Conservation (phyloP, 768 basidiomycete genomes). For the Mrakia hoshinonis region DNA sequence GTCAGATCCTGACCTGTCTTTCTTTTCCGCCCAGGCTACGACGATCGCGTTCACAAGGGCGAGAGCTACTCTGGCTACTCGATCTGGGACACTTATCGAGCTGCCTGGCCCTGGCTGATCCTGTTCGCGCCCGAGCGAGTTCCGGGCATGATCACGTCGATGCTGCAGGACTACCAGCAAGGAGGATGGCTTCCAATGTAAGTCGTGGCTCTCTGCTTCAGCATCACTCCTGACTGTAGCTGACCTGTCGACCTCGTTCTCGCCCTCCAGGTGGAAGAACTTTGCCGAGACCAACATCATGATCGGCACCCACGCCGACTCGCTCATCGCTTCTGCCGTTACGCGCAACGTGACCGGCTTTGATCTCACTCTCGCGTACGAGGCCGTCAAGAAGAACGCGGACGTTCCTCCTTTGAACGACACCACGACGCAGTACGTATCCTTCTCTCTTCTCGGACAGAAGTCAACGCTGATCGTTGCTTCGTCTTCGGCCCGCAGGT, state of each 20-base stretch:
- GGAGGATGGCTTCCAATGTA: constrained; percentile 80
- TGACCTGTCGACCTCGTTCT: neutral
- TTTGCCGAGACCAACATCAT: constrained; percentile 50
- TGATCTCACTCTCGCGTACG: constrained; percentile 58
- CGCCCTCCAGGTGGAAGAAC: constrained; percentile 53
- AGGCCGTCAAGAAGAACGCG: constrained; percentile 66
- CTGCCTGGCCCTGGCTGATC: constrained; percentile 70
- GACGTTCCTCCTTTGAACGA: constrained; percentile 44
- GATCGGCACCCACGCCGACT: constrained; percentile 70
- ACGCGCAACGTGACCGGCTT: constrained; percentile 59
- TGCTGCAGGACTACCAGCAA: constrained; percentile 66
- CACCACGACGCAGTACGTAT: constrained; percentile 22
- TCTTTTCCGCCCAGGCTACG: neutral
- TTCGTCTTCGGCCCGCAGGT: no score
- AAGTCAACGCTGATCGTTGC: no score
- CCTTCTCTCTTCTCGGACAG: no score
- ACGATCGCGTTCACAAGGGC: constrained; percentile 59
- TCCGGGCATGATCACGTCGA: constrained; percentile 64
- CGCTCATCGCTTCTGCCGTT: constrained; percentile 63
- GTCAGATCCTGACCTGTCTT: neutral
- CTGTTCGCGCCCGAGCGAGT: constrained; percentile 68
- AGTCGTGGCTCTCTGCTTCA: neutral
- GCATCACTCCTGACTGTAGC: no score
- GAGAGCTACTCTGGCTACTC: constrained; percentile 65
- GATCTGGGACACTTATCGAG: constrained; percentile 64